Evolutionary conservation across 495 filamentous ascomycete species (phyloP).

Genomic region (Melanomma pulvis-pyrius): DNA sequence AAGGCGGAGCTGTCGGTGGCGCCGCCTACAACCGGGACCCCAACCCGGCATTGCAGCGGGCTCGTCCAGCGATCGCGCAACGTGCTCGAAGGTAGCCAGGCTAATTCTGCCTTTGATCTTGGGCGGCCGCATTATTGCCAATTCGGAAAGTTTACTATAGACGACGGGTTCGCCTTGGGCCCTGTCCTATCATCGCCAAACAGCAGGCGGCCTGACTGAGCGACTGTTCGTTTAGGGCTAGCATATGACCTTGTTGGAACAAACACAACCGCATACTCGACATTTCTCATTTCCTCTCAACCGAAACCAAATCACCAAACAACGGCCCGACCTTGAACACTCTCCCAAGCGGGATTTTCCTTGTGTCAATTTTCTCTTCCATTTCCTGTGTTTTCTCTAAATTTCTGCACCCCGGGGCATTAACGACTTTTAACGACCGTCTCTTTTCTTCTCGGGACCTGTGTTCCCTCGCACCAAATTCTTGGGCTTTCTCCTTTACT

Average conservation of each 20-base stretch:
- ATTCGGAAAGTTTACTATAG: slow-evolving; percentile 34
- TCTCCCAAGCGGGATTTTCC: slow-evolving; percentile 24
- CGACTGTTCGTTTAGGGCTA: slow-evolving; percentile 23
- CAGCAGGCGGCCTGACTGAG: slow-evolving; percentile 16
- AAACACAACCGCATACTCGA: slow-evolving; percentile 17
- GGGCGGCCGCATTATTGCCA: slow-evolving; percentile 20
- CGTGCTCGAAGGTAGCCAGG: slow-evolving; percentile 29
- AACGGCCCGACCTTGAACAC: slow-evolving; percentile 2
- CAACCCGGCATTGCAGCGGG: slow-evolving; percentile 26
- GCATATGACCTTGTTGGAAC: not conserved
- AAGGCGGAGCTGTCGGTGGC: slow-evolving; percentile 58
- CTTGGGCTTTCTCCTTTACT: slow-evolving; percentile 27
- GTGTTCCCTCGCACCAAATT: slow-evolving; percentile 14
- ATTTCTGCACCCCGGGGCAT: slow-evolving; percentile 29
- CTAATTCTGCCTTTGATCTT: slow-evolving; percentile 24
- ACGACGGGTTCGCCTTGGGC: slow-evolving; percentile 28
- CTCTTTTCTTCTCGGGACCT: slow-evolving; percentile 18
- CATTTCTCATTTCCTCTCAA: not conserved
- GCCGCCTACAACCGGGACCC: slow-evolving; percentile 44
- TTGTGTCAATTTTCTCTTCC: slow-evolving; percentile 32
- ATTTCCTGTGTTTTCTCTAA: slow-evolving; percentile 34
- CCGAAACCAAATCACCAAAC: not conserved
- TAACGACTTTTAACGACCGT: slow-evolving; percentile 38
- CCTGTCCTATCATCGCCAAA: slow-evolving; percentile 10
- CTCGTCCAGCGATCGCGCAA: slow-evolving; percentile 25